Conservation (phyloP, 1,139 yeast genomes). For the Spathaspora sp. region DNA sequence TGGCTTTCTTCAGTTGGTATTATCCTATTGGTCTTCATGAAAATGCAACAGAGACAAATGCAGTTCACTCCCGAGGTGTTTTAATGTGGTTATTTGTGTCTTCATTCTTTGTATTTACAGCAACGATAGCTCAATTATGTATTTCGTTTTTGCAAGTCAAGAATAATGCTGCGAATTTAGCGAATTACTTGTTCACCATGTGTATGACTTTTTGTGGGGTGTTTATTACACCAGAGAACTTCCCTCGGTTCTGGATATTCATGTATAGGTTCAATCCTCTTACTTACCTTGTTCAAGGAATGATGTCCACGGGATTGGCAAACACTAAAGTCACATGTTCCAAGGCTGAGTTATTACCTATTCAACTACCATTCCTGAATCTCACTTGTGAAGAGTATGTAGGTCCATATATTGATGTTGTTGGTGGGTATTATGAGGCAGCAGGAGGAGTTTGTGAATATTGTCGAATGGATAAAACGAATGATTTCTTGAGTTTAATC, state of each 20-base stretch:
- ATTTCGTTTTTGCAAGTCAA: slow-evolving; percentile 38
- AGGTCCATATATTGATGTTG: slow-evolving; percentile 37
- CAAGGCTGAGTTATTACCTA: slow-evolving; percentile 23
- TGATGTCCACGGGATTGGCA: slow-evolving; percentile 27
- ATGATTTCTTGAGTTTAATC: slow-evolving; percentile 47
- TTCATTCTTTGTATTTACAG: slow-evolving; percentile 31
- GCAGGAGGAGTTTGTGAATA: slow-evolving; percentile 48
- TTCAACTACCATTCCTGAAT: slow-evolving; percentile 41
- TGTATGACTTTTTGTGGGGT: slow-evolving; percentile 40
- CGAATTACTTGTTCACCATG: slow-evolving; percentile 27
- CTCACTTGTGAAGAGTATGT: slow-evolving; percentile 56
- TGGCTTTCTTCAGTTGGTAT: slow-evolving; percentile 73
- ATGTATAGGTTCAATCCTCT: slow-evolving; percentile 65
- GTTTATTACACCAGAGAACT: slow-evolving; percentile 21
- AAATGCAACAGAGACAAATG: slow-evolving; percentile 45
- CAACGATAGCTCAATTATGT: slow-evolving; percentile 40
- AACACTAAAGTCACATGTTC: slow-evolving; percentile 26
- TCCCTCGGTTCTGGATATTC: slow-evolving; percentile 51
- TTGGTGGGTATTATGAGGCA: slow-evolving; percentile 47
- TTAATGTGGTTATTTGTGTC: slow-evolving; percentile 45
- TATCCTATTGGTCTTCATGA: slow-evolving; percentile 73
- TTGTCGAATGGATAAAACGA: slow-evolving; percentile 52
- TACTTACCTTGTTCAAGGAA: slow-evolving; percentile 53
- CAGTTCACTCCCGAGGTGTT: slow-evolving; percentile 38
- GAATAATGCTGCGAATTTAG: slow-evolving; percentile 40